phyloP scores from a whole-genome alignment of 108 stramenopile species.

The Cyclotella atomus region DNA sequence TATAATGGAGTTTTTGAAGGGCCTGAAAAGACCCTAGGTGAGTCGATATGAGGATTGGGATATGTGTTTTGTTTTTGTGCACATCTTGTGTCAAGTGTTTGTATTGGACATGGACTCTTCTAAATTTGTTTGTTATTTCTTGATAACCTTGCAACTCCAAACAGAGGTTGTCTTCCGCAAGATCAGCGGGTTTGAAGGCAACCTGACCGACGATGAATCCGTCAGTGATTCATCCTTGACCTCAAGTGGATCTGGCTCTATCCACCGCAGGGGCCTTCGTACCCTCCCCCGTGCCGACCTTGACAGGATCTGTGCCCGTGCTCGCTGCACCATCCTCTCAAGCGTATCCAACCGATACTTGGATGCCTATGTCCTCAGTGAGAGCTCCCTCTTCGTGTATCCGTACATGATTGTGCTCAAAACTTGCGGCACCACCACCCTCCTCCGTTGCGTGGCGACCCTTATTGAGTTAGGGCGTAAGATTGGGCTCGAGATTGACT shows the following conservation, averaged over 20 bases:
- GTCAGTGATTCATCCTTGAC: constrained; percentile 24
- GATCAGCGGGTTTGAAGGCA: constrained; percentile 37
- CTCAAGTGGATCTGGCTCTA: constrained; percentile 21
- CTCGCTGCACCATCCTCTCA: constrained; percentile 95
- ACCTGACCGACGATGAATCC: constrained; percentile 34
- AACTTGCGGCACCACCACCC: constrained; percentile 99
- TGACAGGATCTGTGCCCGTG: constrained; percentile 92
- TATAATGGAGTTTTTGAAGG: constrained; percentile 90
- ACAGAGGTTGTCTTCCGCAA: constrained; percentile 82
- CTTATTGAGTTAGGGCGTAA: constrained; percentile 89
- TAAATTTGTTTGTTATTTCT: too few relatives aligned
- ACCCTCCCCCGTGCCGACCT: constrained; percentile 77
- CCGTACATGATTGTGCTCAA: constrained; percentile 98
- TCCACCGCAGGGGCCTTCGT: constrained; percentile 81
- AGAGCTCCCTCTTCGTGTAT: constrained; percentile 98
- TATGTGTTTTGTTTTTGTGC: too few relatives aligned
- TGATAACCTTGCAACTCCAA: too few relatives aligned
- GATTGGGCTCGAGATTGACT: constrained; percentile 95
- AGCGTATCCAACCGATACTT: constrained; percentile 92
- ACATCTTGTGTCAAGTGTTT: too few relatives aligned
- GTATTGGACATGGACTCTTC: too few relatives aligned
- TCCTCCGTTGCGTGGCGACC: constrained; percentile 93
- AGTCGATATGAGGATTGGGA: too few relatives aligned
- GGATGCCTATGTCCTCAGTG: constrained; percentile 96
- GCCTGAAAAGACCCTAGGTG: constrained; percentile 84